These are phyloP conservation scores for Diaporthe amygdali DNA, from an alignment of 2,329 filamentous ascomycete genomes.

Conservation along the genomic window DNA sequence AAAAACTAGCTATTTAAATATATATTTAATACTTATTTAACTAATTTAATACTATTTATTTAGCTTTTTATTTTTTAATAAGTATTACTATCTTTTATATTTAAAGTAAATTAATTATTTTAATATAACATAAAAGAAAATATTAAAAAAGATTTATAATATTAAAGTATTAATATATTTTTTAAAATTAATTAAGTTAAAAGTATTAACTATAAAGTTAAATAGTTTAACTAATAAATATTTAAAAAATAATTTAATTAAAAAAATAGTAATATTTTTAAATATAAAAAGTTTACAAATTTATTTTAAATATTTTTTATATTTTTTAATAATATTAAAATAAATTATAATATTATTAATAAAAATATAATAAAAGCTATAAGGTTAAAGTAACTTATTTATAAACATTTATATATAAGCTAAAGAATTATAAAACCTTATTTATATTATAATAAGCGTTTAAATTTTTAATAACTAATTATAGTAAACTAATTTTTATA, in stretches of 20 bases:
- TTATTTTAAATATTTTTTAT: neutral
- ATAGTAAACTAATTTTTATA: neutral
- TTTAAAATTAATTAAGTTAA: too few species aligned
- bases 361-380: neutral
- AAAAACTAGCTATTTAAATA: too few species aligned
- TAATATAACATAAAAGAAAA: too few species aligned
- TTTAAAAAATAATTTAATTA: neutral
- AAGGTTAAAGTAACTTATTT: neutral
- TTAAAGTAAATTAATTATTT: too few species aligned
- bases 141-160: too few species aligned
- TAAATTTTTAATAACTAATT: neutral
- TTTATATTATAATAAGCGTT: neutral
- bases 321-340: neutral
- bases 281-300: neutral
- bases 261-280: neutral
- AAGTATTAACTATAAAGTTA: too few species aligned
- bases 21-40: too few species aligned
- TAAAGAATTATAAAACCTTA: neutral
- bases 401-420: neutral
- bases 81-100: too few species aligned
- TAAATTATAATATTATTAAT: slow-evolving; percentile 14
- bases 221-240: neutral
- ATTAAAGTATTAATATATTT: too few species aligned
- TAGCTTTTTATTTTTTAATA: too few species aligned
- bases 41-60: too few species aligned